These are phyloP conservation scores for Tulasnella sp. DNA, from an alignment of 768 basidiomycete species.

Conservation along the genomic window DNA sequence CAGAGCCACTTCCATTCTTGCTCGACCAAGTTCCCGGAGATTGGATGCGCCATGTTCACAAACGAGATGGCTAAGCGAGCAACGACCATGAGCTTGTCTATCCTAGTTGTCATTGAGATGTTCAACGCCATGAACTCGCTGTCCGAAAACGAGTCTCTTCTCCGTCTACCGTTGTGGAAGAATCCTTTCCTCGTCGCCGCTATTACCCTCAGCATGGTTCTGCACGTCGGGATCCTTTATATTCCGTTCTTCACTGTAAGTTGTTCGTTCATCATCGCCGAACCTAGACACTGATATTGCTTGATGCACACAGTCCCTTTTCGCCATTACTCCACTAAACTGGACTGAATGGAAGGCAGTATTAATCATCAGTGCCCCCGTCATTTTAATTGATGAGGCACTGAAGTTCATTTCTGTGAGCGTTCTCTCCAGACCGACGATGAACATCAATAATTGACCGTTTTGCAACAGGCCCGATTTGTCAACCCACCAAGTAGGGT, in stretches of 20 bases:
- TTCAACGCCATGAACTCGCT: constrained; percentile 98
- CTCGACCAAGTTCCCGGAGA: constrained; percentile 70
- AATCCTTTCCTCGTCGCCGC: constrained; percentile 90
- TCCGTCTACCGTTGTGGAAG: constrained; percentile 87
- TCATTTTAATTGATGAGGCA: constrained; percentile 83
- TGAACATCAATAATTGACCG: neutral
- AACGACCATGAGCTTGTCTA: constrained; percentile 94
- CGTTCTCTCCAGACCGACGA: neutral
- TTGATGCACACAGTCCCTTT: constrained; percentile 54
- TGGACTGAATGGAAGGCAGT: constrained; percentile 96
- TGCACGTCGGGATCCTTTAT: constrained; percentile 94
- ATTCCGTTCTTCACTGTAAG: constrained; percentile 92
- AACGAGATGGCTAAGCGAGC: constrained; percentile 80
- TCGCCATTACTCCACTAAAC: constrained; percentile 91
- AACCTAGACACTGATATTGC: neutral
- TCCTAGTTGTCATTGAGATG: constrained; percentile 95
- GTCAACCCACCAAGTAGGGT: neutral
- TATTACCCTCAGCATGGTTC: constrained; percentile 82
- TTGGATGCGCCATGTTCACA: constrained; percentile 95
- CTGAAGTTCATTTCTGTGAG: constrained; percentile 59
- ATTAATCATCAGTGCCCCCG: constrained; percentile 78
- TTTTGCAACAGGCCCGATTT: neutral
- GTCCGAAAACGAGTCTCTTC: constrained; percentile 91
- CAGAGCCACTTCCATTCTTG: constrained; percentile 98
- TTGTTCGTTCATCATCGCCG: constrained; percentile 30